Conservation (phyloP, 495 filamentous ascomycete genomes). For the Acidiella bohemica region DNA sequence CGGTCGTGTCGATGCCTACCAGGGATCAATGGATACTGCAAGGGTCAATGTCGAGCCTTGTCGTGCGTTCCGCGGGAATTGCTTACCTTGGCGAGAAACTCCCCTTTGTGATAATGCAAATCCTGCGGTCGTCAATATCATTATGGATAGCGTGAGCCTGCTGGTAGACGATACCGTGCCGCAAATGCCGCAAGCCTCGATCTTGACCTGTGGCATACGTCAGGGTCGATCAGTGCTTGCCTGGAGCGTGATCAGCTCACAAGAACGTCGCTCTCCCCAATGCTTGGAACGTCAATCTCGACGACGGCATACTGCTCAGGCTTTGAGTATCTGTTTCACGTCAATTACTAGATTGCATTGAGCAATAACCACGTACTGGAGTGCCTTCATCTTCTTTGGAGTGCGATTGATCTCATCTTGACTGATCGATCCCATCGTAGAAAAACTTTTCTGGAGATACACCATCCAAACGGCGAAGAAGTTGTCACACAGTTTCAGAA, state of each 20-base stretch:
- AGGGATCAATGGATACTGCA: slow-evolving; percentile 5
- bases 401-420: too few species aligned
- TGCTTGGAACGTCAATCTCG: slow-evolving; percentile 4
- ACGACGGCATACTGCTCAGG: slow-evolving; percentile 5
- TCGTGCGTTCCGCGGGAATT: neutral
- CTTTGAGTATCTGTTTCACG: slow-evolving; percentile 1
- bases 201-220: slow-evolving; percentile 7
- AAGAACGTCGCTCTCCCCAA: slow-evolving; percentile 6
- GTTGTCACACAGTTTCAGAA: too few species aligned
- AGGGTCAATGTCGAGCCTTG: neutral
- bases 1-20: slow-evolving; percentile 9
- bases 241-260: neutral
- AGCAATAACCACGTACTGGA: neutral
- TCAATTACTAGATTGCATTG: neutral
- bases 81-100: slow-evolving; percentile 10
- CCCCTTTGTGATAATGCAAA: slow-evolving; percentile 13
- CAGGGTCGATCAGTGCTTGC: neutral
- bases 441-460: too few species aligned
- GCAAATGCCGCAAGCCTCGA: slow-evolving; percentile 10
- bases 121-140: slow-evolving; percentile 1
- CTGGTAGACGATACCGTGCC: slow-evolving; percentile 3
- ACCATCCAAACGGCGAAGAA: too few species aligned
- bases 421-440: too few species aligned
- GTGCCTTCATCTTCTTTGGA: slow-evolving; percentile 8
- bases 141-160: too few species aligned